Conservation (phyloP, 371 early-diverging fungal species). For the Mucor lusitanicus region DNA sequence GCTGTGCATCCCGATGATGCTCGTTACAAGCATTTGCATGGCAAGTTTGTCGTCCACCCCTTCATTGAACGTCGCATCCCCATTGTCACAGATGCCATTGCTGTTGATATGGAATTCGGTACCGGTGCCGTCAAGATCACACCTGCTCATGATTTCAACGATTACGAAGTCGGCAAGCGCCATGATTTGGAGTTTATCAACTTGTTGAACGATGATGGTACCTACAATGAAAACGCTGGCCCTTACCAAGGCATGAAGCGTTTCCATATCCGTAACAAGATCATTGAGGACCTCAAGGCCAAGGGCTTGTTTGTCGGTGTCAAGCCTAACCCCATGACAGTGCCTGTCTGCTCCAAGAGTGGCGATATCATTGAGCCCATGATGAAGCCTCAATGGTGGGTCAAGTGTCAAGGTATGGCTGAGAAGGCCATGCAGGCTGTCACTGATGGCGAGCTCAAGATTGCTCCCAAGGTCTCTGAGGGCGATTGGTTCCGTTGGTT, state of each 20-base stretch:
- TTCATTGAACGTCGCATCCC: conserved; percentile 91
- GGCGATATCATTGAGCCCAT: conserved; percentile 98
- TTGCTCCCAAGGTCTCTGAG: conserved; percentile 90
- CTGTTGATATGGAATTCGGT: conserved; percentile 96
- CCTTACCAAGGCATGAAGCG: conserved; percentile 91
- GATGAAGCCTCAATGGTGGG: conserved; percentile 99
- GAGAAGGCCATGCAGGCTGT: conserved; percentile 87
- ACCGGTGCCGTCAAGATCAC: conserved; percentile 99
- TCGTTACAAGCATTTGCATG: conserved; percentile 88
- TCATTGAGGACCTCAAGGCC: conserved; percentile 86
- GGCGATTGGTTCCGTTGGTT: conserved; percentile 98
- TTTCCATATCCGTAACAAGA: conserved; percentile 94
- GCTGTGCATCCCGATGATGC: conserved; percentile 90
- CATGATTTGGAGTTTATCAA: conserved; percentile 93
- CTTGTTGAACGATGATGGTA: conserved; percentile 96
- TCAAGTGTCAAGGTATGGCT: conserved; percentile 94
- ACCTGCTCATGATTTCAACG: conserved; percentile 98
- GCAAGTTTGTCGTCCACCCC: conserved; percentile 96
- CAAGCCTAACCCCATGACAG: conserved; percentile 89
- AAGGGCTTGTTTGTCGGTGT: conserved; percentile 89
- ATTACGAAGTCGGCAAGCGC: conserved; percentile 97
- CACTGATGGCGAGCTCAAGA: conserved; percentile 82
- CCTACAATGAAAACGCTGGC: conserved; percentile 88
- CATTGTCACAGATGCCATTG: conserved; percentile 90
- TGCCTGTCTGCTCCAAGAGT: conserved; percentile 95